phyloP scores from a whole-genome alignment of 768 basidiomycete genomes.

The Leccinellum albellum region DNA sequence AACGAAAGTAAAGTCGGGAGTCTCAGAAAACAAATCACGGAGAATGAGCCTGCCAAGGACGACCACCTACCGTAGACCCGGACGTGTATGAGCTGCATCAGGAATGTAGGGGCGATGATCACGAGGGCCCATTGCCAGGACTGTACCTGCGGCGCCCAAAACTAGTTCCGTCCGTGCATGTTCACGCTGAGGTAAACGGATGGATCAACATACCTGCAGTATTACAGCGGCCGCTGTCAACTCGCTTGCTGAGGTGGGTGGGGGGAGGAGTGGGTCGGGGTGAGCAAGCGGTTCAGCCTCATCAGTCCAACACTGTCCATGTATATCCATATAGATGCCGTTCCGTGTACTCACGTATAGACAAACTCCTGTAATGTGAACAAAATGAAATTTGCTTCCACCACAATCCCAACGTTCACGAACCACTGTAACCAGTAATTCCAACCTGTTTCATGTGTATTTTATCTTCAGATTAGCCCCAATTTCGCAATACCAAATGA shows the following conservation, averaged over 20 bases:
- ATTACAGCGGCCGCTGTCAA: conserved; percentile 56
- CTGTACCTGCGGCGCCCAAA: conserved; percentile 46
- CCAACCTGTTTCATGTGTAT: conserved; percentile 37
- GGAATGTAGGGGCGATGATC: conserved; percentile 51
- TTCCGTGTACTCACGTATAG: conserved; percentile 33
- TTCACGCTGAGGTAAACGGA: neutral
- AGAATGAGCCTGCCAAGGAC: neutral
- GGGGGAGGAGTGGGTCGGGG: neutral
- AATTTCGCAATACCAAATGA: neutral
- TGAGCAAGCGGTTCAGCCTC: neutral
- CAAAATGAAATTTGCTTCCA: neutral
- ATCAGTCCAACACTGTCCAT: neutral
- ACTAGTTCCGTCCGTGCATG: conserved; percentile 19
- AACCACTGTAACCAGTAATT: conserved; percentile 55
- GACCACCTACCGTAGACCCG: conserved; percentile 46
- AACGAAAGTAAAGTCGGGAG: neutral
- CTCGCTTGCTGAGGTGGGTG: conserved; percentile 44
- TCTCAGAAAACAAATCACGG: neutral
- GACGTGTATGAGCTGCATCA: conserved; percentile 52
- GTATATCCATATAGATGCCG: neutral
- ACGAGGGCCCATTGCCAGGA: conserved; percentile 56
- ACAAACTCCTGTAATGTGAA: conserved; percentile 32
- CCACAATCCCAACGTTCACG: conserved; percentile 1
- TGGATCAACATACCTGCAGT: conserved; percentile 33
- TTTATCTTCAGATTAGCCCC: neutral